phyloP scores from a whole-genome alignment of 2,329 filamentous ascomycete genomes.

The Fusarium sp. region DNA sequence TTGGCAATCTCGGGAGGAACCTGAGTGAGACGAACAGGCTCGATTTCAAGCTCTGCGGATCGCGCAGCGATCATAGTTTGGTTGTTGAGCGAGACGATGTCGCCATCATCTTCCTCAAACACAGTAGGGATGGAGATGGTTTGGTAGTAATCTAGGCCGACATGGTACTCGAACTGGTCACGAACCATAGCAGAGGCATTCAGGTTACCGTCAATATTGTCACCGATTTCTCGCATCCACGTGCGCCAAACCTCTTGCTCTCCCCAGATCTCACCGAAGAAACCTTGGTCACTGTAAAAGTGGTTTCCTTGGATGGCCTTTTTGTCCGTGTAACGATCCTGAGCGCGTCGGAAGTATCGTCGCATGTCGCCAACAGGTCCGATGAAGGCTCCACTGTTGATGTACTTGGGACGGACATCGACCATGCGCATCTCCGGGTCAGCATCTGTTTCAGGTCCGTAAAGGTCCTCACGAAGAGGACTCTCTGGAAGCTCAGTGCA shows the following conservation, averaged over 20 bases:
- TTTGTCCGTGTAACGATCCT: constrained; percentile 35
- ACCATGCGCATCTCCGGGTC: constrained; percentile 19
- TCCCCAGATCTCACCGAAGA: constrained; percentile 46
- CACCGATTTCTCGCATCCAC: constrained; percentile 22
- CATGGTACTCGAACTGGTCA: constrained; percentile 38
- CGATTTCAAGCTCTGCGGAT: constrained; percentile 33
- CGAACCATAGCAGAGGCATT: constrained; percentile 19
- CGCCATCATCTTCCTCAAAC: constrained; percentile 37
- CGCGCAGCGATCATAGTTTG: constrained; percentile 7
- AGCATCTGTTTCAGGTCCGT: constrained; percentile 35
- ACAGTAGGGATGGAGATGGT: constrained; percentile 39
- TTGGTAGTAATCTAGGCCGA: constrained; percentile 41
- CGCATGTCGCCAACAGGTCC: constrained; percentile 44
- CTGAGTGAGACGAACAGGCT: constrained; percentile 23
- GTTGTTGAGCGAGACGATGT: constrained; percentile 35
- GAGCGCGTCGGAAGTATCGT: constrained; percentile 38
- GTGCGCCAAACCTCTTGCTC: constrained; percentile 43
- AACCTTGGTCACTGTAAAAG: constrained; percentile 45
- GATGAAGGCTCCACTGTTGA: constrained; percentile 47
- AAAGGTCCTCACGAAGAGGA: constrained; percentile 37
- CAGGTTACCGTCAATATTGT: constrained; percentile 4
- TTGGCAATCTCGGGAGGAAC: constrained; percentile 32
- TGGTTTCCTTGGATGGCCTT: constrained; percentile 13
- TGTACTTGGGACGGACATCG: constrained; percentile 39
- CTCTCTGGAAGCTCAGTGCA: constrained; percentile 33